Evolutionary conservation across 139 green algal species (phyloP).

Genomic region (Pleodorina starrii): DNA sequence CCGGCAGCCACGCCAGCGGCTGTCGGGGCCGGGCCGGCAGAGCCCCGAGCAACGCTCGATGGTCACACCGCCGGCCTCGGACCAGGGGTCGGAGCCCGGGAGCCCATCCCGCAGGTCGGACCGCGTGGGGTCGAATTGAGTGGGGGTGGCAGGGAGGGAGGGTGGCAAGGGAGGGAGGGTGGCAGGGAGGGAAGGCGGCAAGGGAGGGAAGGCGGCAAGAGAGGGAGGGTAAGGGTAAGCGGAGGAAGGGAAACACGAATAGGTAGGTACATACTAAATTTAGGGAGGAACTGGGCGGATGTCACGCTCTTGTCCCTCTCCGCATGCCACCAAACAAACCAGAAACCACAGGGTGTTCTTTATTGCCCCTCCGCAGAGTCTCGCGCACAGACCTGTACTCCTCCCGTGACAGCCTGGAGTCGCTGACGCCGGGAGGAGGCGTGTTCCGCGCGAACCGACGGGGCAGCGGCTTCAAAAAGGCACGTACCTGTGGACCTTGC

Average conservation of each 20-base stretch:
- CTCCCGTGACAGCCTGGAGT: slow-evolving; percentile 24
- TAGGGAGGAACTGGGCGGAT: too few relatives aligned
- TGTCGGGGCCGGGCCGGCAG: neutral
- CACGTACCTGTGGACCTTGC: too few relatives aligned
- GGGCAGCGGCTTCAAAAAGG: slow-evolving; percentile 40
- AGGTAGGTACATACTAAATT: too few relatives aligned
- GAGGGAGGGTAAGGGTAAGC: neutral
- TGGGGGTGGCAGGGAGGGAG: neutral
- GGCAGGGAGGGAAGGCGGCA: neutral
- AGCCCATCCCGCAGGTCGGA: slow-evolving; percentile 13
- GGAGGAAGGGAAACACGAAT: too few relatives aligned
- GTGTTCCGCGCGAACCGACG: neutral
- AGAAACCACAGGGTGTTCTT: too few relatives aligned
- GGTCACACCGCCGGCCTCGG: slow-evolving; percentile 6
- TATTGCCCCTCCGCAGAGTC: neutral
- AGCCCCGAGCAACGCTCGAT: neutral
- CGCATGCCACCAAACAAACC: too few relatives aligned
- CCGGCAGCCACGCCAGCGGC: neutral
- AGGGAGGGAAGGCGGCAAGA: neutral
- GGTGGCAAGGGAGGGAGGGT: neutral
- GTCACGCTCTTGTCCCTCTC: too few relatives aligned
- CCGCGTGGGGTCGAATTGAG: neutral
- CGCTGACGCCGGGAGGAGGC: neutral
- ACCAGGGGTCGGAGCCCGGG: slow-evolving; percentile 15
- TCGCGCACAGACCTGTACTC: slow-evolving; percentile 29